Evolutionary conservation across 345 rosid species (phyloP).

Genomic region (Pugionium dolabratum): DNA sequence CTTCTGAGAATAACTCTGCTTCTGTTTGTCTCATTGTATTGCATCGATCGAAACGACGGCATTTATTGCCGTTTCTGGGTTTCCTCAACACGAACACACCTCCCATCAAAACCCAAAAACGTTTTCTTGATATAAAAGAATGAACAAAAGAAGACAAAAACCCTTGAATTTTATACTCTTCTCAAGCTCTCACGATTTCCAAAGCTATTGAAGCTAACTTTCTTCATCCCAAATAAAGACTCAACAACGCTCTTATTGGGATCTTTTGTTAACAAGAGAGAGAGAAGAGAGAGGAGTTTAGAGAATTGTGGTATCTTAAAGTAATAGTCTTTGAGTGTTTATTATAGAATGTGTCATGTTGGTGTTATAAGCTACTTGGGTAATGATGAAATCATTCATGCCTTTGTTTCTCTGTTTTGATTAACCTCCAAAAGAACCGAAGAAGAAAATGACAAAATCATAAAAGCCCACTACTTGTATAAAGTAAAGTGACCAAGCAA

Average conservation of each 20-base stretch:
- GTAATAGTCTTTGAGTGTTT: constrained; percentile 16
- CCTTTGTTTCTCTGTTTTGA: background rate
- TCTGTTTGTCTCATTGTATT: constrained; percentile 40
- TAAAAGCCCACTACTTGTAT: constrained; percentile 20
- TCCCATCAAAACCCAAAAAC: constrained; percentile 37
- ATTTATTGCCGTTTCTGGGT: constrained; percentile 52
- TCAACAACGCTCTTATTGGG: constrained; percentile 22
- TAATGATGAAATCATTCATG: constrained; percentile 38
- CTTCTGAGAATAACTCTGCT: constrained; percentile 33
- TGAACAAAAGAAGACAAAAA: constrained; percentile 35
- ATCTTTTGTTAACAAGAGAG: constrained; percentile 23
- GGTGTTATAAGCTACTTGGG: constrained; percentile 33
- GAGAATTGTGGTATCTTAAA: constrained; percentile 33
- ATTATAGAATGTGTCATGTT: constrained; percentile 17
- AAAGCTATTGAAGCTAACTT: constrained; percentile 23
- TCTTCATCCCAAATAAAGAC: constrained; percentile 28
- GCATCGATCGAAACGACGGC: constrained; percentile 54
- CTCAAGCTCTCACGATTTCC: constrained; percentile 39
- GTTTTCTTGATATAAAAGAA: constrained; percentile 30
- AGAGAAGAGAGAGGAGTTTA: constrained; percentile 18
- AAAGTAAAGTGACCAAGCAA: constrained; percentile 34
- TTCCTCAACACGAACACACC: constrained; percentile 46
- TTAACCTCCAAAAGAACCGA: constrained; percentile 16
- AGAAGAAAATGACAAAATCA: constrained; percentile 32
- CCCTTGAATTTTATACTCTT: constrained; percentile 7